Base-by-base conservation (phyloP, 2,329 filamentous ascomycete genomes). In the Clathrospora elynae region DNA sequence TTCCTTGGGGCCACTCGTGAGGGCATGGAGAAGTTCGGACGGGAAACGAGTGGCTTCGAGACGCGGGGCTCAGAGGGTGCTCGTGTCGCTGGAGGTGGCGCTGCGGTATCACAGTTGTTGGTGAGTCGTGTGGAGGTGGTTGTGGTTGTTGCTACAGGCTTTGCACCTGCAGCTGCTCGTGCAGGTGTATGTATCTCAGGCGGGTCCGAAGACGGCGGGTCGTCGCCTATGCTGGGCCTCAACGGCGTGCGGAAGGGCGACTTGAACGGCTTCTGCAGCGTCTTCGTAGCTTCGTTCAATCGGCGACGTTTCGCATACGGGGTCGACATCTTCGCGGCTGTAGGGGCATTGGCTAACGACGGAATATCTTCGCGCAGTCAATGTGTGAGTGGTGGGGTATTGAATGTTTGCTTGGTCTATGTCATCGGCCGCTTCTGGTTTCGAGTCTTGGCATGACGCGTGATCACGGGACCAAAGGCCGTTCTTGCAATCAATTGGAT, bases 211-310 rank as follows among this genome's bases (percentile, higher is more conserved):
- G 58, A 62, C 7, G 51, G 57, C 10, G 55, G 53, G 23, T 60
- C 55, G 22, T 58, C 57, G 31, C 54, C 49, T 25, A 55, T 45
- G 22, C 24, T 47, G 11, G 57, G 55, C 40, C 62, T 66, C 36
- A 64, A 46, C 16, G 74, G 72, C 24, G 73, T 77, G 53, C 78
- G 80, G 48, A 86, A 78, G 10, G 85, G 86, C 31, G 86, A 88
- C 53, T 85, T 84, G 72, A 90, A 90, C 0, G 86, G 86, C 62
- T 84, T 86, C 49, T 79, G 78, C 33, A 88, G 78, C 5, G 79
- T 78, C n/a, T 74, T 75, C 14, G 77, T 71, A 25, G 80, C 77
- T 30, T 78, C 72, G 44, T 84, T 77, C 50, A 86, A 72, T 52
- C 83, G 81, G 47, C 85, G 83, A 35, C 83, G 80, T 72, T 88